A percentile compares a stretch with the other conserved stretches of the same genome.
Conservation (phyloP, 345 rosid species). For the Populus simonii region DNA sequence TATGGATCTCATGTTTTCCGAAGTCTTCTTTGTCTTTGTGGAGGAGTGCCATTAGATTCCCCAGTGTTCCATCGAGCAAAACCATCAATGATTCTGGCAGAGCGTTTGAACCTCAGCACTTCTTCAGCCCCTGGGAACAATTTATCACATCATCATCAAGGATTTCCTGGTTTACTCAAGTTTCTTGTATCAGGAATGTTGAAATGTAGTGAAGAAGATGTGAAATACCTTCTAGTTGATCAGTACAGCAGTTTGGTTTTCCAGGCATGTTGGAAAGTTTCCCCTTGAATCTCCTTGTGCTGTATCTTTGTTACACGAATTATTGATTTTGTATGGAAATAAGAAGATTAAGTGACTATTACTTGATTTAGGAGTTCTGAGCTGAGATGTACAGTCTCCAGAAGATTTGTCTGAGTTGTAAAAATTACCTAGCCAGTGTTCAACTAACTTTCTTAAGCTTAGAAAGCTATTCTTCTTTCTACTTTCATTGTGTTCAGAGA, state of each 20-base stretch:
- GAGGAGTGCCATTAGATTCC: constrained; percentile 75
- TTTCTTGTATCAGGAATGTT: constrained; percentile 62
- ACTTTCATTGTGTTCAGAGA: not conserved
- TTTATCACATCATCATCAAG: constrained; percentile 39
- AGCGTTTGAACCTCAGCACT: constrained; percentile 63
- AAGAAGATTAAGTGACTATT: not conserved
- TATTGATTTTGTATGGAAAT: too few relatives aligned
- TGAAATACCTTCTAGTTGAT: constrained; percentile 55
- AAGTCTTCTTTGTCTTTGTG: constrained; percentile 82
- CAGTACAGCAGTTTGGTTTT: constrained; percentile 84
- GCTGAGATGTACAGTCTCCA: not conserved
- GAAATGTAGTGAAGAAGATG: constrained; percentile 45
- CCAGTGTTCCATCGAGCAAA: constrained; percentile 62
- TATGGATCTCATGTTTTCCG: constrained; percentile 95
- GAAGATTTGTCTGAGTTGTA: not conserved
- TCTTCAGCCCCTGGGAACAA: constrained; percentile 34
- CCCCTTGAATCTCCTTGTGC: not conserved
- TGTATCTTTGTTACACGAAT: not conserved
- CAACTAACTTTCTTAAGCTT: not conserved
- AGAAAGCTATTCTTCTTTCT: not conserved
- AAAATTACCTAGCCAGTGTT: not conserved
- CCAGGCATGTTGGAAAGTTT: constrained; percentile 50
- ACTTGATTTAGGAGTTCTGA: not conserved
- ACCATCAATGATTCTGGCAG: constrained; percentile 56
- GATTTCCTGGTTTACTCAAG: constrained; percentile 62